A percentile compares a stretch with the other conserved stretches of the same genome.
Conservation (phyloP, 139 green algal genomes). For the Coelastrella sp. region DNA sequence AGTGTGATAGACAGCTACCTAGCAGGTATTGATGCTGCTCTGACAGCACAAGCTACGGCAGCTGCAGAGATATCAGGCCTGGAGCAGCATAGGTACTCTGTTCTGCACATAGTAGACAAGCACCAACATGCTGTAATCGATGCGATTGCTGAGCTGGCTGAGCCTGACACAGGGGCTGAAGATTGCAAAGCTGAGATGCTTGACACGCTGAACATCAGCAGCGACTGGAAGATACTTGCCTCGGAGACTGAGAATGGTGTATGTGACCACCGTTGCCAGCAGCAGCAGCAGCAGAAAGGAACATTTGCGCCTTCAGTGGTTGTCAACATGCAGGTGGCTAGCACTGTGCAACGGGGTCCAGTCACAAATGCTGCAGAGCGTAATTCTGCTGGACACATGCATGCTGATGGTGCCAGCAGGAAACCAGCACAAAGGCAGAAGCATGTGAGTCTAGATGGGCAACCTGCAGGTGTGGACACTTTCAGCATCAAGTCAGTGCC, state of each 20-base stretch:
- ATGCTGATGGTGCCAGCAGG: no score
- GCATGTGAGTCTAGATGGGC: background rate
- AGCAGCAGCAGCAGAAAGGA: background rate
- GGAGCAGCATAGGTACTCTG: background rate
- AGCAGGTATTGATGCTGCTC: background rate
- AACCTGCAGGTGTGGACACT: background rate
- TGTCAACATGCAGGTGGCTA: no score
- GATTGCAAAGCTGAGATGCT: background rate
- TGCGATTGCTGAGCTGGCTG: background rate
- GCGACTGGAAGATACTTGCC: conserved; percentile 4
- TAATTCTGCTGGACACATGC: no score
- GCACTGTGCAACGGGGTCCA: no score
- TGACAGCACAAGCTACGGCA: background rate
- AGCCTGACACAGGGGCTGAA: background rate
- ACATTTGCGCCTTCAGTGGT: background rate
- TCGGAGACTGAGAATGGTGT: background rate
- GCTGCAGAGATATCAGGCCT: background rate
- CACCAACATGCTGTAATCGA: background rate
- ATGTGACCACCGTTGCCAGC: background rate
- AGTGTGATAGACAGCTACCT: conserved; percentile 35
- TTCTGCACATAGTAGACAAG: background rate
- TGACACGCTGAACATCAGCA: background rate
- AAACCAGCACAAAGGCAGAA: no score
- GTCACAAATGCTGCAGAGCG: no score
- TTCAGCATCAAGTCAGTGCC: background rate